phyloP scores from a whole-genome alignment of 306 rosid species.

The Cicer bijugum region DNA sequence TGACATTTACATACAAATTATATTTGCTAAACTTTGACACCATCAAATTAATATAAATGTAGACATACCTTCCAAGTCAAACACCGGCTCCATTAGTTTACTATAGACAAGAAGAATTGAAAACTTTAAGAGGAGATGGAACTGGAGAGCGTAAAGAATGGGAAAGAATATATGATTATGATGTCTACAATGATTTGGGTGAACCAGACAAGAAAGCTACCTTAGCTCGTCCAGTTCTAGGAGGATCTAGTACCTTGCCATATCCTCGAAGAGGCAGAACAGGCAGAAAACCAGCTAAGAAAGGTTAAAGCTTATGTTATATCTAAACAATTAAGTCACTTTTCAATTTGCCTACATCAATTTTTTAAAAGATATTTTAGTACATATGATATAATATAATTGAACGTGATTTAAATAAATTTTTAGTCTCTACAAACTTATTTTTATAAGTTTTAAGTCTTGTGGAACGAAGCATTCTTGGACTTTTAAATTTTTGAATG shows the following conservation, averaged over 20 bases:
- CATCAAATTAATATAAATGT: background rate
- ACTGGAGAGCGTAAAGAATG: slow-evolving; percentile 68
- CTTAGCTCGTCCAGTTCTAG: slow-evolving; percentile 68
- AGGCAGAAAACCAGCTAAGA: slow-evolving; percentile 54
- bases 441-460: too few species aligned
- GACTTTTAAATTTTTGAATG: too few species aligned
- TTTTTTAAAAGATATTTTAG: background rate
- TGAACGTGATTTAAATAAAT: too few species aligned
- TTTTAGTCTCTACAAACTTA: too few species aligned
- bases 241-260: slow-evolving; percentile 65
- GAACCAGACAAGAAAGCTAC: slow-evolving; percentile 51
- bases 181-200: slow-evolving; percentile 75
- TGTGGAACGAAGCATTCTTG: too few species aligned
- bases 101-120: slow-evolving; percentile 63
- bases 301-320: slow-evolving; percentile 51
- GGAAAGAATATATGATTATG: slow-evolving; percentile 81
- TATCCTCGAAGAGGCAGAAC: slow-evolving; percentile 91
- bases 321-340: background rate
- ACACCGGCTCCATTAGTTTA: slow-evolving; percentile 62
- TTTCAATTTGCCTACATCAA: background rate
- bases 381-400: background rate
- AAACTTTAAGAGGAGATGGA: slow-evolving; percentile 70
- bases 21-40: background rate
- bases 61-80: slow-evolving; percentile 75
- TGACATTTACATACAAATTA: background rate